Evolutionary conservation across 1,139 yeast genomes (phyloP), one percentile per base, ranked within the genome.

Genomic region (Lodderomyces margitis): DNA sequence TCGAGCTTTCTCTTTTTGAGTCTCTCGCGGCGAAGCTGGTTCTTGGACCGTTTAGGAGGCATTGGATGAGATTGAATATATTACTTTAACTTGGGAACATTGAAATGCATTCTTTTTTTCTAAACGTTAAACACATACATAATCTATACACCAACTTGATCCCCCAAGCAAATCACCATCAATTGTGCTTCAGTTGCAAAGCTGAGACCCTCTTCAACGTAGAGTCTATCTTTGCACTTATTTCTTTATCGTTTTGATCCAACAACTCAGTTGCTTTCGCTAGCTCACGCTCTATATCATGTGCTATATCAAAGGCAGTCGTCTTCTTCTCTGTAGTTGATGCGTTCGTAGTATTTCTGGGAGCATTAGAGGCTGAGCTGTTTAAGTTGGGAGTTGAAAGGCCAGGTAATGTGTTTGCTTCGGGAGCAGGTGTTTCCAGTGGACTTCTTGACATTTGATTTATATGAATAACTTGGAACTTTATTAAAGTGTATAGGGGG

Each of bases 21-120:
- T 53, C 70, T 69, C 53, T 80, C 87, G 42, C 89, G 66, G 44
- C 91, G 70, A 38, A 81, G 61, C 62, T 83, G 89, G 52, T 80
- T 80, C 64, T 80, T 80, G 4, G 79, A 63, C 49, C 80, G 66
- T 43, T 64, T 61, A 12, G 53, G 57, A 12, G 36, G 12, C 36
- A 34, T 37, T 37, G n/a, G 17, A 21, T 14, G 35, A 20, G n/a
- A n/a, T n/a, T n/a, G n/a, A n/a, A n/a, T n/a, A n/a, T n/a, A n/a
- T n/a, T n/a, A n/a, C n/a, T n/a, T n/a, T n/a, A n/a, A n/a, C n/a
- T n/a, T n/a, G n/a, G n/a, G n/a, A n/a, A n/a, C n/a, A n/a, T n/a
- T n/a, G n/a, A n/a, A n/a, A n/a, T n/a, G n/a, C n/a, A n/a, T n/a
- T n/a, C n/a, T n/a, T n/a, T n/a, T n/a, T n/a, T n/a, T n/a, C n/a